Evolutionary conservation across 78 protist species (phyloP), one percentile per base, ranked within the genome.

Genomic region (Dictyostelium brefeldianum): DNA sequence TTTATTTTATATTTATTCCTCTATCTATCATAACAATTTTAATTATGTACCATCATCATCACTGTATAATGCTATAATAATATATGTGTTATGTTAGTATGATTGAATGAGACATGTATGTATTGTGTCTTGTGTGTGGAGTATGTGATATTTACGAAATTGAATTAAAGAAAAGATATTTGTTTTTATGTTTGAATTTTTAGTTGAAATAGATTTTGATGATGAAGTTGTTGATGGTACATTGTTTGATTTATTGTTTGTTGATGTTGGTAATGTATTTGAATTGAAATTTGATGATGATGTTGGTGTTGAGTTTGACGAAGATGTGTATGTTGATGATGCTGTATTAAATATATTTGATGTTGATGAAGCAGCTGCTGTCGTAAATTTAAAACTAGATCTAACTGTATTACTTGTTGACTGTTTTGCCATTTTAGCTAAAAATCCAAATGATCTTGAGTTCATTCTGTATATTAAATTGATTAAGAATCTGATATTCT

Each of bases 1-100:
- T 71, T 18, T 83, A 25, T 9, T 69, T 56, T 36, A 22, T 54
- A 7, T 27, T 46, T 11, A 20, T 46, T 0, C 46, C 9, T 51
- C 31, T 59, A 41, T 70, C 29, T 53, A 20, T 14, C 4, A 54
- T 5, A 5, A 3, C 18, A 22, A 11, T 43, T 10, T 56, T 36
- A 62, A 77, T 87, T 77, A 87, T 87, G 93, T 87, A 74, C 93
- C 93, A 87, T 87, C 93, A 51, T 87, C 93, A 25, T 71, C 70
- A 11, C 47, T 46, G 56, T 7, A 51, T 78, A 27, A 54, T 51
- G 59, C 79, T 73, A 73, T 17, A 22, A 59, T 22, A 59, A 59
- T 7, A 2, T 17, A 59, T 17, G 43, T 36, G n/a, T n/a, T n/a
- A 36, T 36, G 43, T 36, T 36, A 36, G 43, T n/a, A n/a, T n/a